Percentiles rank a stretch among this genome's conserved stretches.
Conservation (phyloP, 1,284 basidiomycete genomes). For the Amylostereum chailletii region DNA sequence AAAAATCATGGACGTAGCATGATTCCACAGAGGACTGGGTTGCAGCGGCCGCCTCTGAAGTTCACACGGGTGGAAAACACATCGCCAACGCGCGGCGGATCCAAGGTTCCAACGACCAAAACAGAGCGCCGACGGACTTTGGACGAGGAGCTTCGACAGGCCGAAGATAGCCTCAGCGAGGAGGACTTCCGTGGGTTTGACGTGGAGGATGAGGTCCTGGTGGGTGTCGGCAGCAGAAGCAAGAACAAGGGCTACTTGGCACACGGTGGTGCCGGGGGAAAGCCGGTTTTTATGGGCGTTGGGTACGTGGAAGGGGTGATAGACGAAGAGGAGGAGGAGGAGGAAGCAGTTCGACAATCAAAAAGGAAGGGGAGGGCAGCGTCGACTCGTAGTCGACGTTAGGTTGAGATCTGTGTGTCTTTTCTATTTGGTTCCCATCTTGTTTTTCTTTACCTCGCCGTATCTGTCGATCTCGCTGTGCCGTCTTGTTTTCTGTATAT, state of each 20-base stretch:
- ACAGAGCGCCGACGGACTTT: conserved; percentile 39
- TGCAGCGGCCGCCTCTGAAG: no score
- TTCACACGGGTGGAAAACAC: not conserved
- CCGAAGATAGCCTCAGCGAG: conserved; percentile 25
- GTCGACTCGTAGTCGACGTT: not conserved
- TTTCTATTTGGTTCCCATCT: no score
- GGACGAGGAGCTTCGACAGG: conserved; percentile 53
- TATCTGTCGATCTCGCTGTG: no score
- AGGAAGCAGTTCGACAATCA: not conserved
- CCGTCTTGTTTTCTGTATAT: no score
- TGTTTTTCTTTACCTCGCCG: no score
- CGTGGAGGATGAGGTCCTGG: conserved; percentile 26
- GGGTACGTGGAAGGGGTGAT: conserved; percentile 48
- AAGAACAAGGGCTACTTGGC: conserved; percentile 56
- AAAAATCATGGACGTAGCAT: no score
- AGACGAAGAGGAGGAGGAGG: conserved; percentile 15
- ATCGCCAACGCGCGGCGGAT: not conserved
- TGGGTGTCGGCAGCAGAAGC: conserved; percentile 44
- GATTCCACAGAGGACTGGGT: no score
- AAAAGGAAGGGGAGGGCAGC: not conserved
- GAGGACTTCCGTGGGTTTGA: conserved; percentile 20
- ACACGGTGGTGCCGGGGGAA: conserved; percentile 61
- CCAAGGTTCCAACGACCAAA: conserved; percentile 11
- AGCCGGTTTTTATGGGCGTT: conserved; percentile 57
- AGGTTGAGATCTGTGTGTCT: no score